phyloP scores from a whole-genome alignment of 345 rosid species.

The Draba incana region DNA sequence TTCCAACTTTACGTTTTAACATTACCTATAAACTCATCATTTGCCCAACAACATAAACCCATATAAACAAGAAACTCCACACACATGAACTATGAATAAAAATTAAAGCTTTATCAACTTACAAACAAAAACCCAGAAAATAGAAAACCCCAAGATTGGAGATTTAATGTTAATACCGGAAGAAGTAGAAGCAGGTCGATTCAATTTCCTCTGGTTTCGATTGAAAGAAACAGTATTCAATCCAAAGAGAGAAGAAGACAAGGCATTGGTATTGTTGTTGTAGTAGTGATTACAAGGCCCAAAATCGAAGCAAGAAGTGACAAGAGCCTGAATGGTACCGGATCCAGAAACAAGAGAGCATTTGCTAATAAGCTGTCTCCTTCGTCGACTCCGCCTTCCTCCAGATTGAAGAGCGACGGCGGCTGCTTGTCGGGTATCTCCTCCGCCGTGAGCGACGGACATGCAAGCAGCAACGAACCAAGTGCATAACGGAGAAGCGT shows the following conservation, averaged over 20 bases:
- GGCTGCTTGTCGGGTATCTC: slow-evolving; percentile 32
- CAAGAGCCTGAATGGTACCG: slow-evolving; percentile 48
- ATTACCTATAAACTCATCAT: slow-evolving; percentile 18
- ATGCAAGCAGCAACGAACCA: slow-evolving; percentile 90
- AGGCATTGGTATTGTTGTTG: slow-evolving; percentile 51
- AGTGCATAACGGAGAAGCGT: slow-evolving; percentile 79
- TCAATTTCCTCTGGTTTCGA: slow-evolving; percentile 49
- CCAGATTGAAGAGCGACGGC: slow-evolving; percentile 39
- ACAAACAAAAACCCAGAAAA: slow-evolving; percentile 1
- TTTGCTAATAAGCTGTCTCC: slow-evolving; percentile 44
- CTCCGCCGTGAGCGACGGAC: slow-evolving; percentile 58
- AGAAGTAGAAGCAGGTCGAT: slow-evolving; percentile 42
- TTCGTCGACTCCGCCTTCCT: slow-evolving; percentile 52
- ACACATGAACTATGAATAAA: not conserved
- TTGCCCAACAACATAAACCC: slow-evolving; percentile 12
- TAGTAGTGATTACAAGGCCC: slow-evolving; percentile 66
- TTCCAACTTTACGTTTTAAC: slow-evolving; percentile 25
- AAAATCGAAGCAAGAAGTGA: slow-evolving; percentile 65
- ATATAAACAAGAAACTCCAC: not conserved
- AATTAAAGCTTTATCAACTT: slow-evolving; percentile 16
- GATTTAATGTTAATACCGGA: slow-evolving; percentile 46
- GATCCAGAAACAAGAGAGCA: slow-evolving; percentile 49
- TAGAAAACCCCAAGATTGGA: slow-evolving; percentile 1
- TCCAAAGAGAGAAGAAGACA: slow-evolving; percentile 56
- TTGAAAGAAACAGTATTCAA: slow-evolving; percentile 43